These are phyloP conservation scores for Ballota nigra DNA, from an alignment of 257 asterid species.

Conservation along the genomic window DNA sequence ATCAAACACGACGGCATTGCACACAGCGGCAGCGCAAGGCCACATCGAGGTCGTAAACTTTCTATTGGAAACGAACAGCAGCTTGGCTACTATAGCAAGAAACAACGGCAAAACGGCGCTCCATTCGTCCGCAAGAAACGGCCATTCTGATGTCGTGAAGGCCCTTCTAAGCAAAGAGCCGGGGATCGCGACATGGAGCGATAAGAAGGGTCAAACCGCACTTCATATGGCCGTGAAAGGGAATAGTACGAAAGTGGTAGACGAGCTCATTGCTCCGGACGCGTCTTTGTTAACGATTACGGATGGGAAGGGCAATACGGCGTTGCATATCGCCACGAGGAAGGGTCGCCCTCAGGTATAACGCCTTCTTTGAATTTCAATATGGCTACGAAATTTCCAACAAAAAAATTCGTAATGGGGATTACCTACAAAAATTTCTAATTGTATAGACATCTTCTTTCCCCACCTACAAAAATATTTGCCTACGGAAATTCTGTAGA, in stretches of 20 bases:
- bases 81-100: slow-evolving; percentile 61
- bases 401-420: too few species aligned
- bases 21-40: slow-evolving; percentile 75
- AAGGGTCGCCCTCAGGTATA: slow-evolving; percentile 64
- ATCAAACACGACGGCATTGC: slow-evolving; percentile 66
- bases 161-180: slow-evolving; percentile 60
- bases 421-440: too few species aligned
- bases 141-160: slow-evolving; percentile 59
- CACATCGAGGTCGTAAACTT: slow-evolving; percentile 55
- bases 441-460: too few species aligned
- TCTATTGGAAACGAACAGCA: slow-evolving; percentile 58
- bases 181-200: slow-evolving; percentile 53
- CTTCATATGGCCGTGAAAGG: slow-evolving; percentile 89
- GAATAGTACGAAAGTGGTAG: slow-evolving; percentile 42
- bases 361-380: too few species aligned
- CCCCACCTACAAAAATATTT: too few species aligned
- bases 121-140: slow-evolving; percentile 74
- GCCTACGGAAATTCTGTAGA: too few species aligned
- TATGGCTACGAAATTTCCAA: too few species aligned
- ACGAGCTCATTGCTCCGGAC: slow-evolving; percentile 46
- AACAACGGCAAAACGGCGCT: slow-evolving; percentile 72
- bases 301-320: slow-evolving; percentile 67
- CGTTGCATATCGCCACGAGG: slow-evolving; percentile 68
- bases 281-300: slow-evolving; percentile 35
- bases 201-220: slow-evolving; percentile 83